Evolutionary conservation across 371 early-diverging fungal species (phyloP), one percentile per base, ranked within the genome.

Genomic region (Dentiscutata heterogama): DNA sequence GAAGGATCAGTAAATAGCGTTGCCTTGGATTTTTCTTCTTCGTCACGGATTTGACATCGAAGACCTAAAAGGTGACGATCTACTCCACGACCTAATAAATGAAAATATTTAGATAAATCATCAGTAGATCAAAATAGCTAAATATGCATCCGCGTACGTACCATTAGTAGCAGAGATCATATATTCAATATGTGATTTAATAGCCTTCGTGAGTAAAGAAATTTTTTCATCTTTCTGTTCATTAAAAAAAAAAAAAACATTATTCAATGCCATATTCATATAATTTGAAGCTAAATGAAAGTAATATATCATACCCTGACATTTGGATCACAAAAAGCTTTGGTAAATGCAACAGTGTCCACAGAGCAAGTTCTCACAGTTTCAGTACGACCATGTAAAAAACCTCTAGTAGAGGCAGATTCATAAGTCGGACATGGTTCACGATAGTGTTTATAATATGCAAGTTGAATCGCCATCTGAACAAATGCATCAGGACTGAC

Each of bases 301-400:
- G 29, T 13, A 18, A 5, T 27, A 50, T 31, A 56, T 39, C 27
- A 56, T 74, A 76, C 71, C 56, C 46, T 42, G 13, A 78, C 27
- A 61, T 50, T 29, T 35, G 56, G 53, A 79, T 83, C 82, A 80
- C 92, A 93, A 72, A 95, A 92, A 16, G 89, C 86, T 42, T 88
- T 82, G 61, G 88, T 90, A 84, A 96, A 96, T 3, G 85, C 91
- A 82, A 90, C 86, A 71, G 92, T 89, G 39, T 96, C 96, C 2
- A 81, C 80, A 8, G 94, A 92, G 83, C 93, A 90, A 63, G 92
- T 89, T 16, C 97, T 90, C 25, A 92, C 92, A 56, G 95, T 95
- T 87, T 96, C 97, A n/a, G 97, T 96, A 51, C 97, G 89, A 13
- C 97, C 97, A 71, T 93, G 94, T 77, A 88, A 84, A 88, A 95